phyloP scores from a whole-genome alignment of 352 stramenopile species.

The Pythium periplocum region DNA sequence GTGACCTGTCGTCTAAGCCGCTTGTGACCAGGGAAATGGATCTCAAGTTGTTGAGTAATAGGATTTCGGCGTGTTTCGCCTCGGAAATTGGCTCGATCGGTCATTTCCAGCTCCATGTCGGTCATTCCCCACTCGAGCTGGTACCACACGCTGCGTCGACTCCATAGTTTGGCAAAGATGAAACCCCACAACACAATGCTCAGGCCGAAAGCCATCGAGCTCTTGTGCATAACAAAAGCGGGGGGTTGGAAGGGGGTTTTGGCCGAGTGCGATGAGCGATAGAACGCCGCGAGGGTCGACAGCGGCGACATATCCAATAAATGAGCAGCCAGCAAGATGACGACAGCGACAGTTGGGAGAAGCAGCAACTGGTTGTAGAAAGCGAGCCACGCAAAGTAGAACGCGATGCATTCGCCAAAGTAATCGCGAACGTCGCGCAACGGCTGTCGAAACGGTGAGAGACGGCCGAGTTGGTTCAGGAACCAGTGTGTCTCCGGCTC shows the following conservation, averaged over 20 bases:
- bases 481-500: constrained; percentile 33
- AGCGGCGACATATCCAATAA: constrained; percentile 4
- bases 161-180: constrained; percentile 52
- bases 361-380: constrained; percentile 78
- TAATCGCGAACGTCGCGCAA: constrained; percentile 77
- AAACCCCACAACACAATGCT: constrained; percentile 37
- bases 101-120: constrained; percentile 4
- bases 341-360: constrained; percentile 30
- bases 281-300: constrained; percentile 22
- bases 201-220: constrained; percentile 20
- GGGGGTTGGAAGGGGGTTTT: background rate
- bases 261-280: constrained; percentile 2
- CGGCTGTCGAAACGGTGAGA: constrained; percentile 62
- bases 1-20: constrained; percentile 11
- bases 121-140: constrained; percentile 54
- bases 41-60: constrained; percentile 20
- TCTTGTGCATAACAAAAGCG: background rate
- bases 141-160: constrained; percentile 51
- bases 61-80: constrained; percentile 22
- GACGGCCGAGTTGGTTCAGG: constrained; percentile 28
- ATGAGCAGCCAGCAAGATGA: constrained; percentile 19
- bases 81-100: constrained; percentile 25
- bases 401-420: constrained; percentile 84
- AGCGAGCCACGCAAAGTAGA: constrained; percentile 88
- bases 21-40: constrained; percentile 13